Conservation (phyloP, 2,329 filamentous ascomycete species). For the Arthrobotrys entomopaga region DNA sequence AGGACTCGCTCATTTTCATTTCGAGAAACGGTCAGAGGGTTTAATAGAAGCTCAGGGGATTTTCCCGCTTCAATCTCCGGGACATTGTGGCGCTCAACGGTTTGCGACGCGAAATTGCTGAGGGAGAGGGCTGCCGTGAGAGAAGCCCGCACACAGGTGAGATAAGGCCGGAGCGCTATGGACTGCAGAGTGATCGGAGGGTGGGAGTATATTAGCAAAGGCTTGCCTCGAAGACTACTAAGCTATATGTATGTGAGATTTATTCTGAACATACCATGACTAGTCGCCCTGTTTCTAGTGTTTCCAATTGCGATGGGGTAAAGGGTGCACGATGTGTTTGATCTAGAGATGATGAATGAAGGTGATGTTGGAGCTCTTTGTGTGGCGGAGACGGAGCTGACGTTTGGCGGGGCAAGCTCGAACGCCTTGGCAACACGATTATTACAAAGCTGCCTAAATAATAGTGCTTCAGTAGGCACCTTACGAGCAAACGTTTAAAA, state of each 20-base stretch:
- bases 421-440: neutral
- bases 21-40: slow-evolving; percentile 86
- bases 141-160: slow-evolving; percentile 93
- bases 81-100: slow-evolving; percentile 95
- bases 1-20: slow-evolving; percentile 98
- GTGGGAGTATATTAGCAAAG: too few relatives aligned
- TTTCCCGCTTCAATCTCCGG: slow-evolving; percentile 94
- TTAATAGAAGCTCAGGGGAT: slow-evolving; percentile 92
- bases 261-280: slow-evolving; percentile 31
- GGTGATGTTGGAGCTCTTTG: neutral
- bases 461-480: too few relatives aligned
- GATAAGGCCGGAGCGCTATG: slow-evolving; percentile 95
- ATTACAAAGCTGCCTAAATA: neutral
- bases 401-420: slow-evolving; percentile 45
- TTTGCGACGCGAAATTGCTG: slow-evolving; percentile 97
- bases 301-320: neutral
- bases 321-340: neutral
- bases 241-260: neutral
- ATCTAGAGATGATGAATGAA: too few relatives aligned
- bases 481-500: neutral
- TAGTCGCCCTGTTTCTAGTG: neutral
- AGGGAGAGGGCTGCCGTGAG: slow-evolving; percentile 92
- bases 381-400: slow-evolving; percentile 5
- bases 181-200: slow-evolving; percentile 68
- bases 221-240: too few relatives aligned